Conservation (phyloP, 2,329 filamentous ascomycete species). For the Pseudogymnoascus sp. region DNA sequence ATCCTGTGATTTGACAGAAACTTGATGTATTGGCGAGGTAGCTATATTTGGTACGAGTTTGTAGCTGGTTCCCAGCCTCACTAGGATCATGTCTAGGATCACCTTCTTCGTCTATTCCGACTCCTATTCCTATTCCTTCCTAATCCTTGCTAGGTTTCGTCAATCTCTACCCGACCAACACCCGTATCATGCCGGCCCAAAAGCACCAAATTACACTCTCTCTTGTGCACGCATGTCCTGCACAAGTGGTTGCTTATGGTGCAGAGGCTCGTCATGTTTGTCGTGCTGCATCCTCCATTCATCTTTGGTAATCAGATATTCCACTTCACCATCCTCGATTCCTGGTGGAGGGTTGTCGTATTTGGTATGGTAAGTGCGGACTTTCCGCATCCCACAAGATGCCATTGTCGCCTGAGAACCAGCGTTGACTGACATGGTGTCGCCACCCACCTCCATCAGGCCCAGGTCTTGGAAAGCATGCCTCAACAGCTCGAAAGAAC, state of each 20-base stretch:
- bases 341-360: constrained; percentile 2
- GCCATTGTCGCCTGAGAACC: constrained; percentile 21
- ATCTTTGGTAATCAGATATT: neutral
- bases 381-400: neutral
- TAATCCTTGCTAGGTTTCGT: neutral
- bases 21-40: neutral
- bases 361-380: neutral
- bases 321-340: constrained; percentile 4
- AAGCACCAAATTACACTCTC: neutral
- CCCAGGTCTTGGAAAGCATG: constrained; percentile 26
- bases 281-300: neutral
- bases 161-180: neutral
- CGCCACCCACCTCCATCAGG: constrained; percentile 22
- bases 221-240: neutral
- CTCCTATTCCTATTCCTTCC: neutral
- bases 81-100: neutral
- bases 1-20: neutral
- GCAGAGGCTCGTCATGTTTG: neutral
- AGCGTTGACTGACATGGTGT: constrained; percentile 29
- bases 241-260: neutral
- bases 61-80: neutral
- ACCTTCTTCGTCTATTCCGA: neutral
- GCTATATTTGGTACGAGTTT: neutral
- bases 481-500: constrained; percentile 24
- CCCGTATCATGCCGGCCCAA: neutral